Base-by-base conservation (phyloP, 2,329 filamentous ascomycete genomes). In the Exophiala bonariae region DNA sequence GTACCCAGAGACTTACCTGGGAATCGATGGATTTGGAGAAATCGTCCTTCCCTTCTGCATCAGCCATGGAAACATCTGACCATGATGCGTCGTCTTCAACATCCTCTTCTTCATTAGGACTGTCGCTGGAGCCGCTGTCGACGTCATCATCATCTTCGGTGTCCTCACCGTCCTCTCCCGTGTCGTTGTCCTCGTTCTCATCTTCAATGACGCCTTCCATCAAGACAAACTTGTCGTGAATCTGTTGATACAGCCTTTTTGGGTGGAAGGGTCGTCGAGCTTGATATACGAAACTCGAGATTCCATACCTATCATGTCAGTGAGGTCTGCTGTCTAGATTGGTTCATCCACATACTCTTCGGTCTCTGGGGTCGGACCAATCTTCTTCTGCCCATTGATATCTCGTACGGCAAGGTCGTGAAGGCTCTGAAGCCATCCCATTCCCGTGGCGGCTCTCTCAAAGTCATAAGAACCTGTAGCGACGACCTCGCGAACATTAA, bases 361-460 rank as follows among this genome's bases (percentile, higher is more conserved):
- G 0, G 83, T 87, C 66, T 88, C 85, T 0, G 85, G 85, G 60
- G 81, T 86, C 0, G 83, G 83, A 0, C 80, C 82, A 40, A 84
- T 61, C 2, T 76, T 74, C 19, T 80, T 79, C 45, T 69, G 71
- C 13, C 71, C 72, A 19, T 71, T 69, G 18, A 81, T 79, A 58
- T 82, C 77, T 20, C 80, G 74, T 3, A 82, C 65, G 0, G 79
- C 83, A 80, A 87, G 83, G 51, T 80, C 82, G 45, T 86, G 82
- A 23, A 89, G 65, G 55, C 84, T 85, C 53, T 82, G 79, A 33
- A 89, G 68, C 86, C 85, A 89, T 0, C 86, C 85, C 11, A 82
- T 79, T 1, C 83, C 81, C 0, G 79, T 75, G 44, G 83, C 78
- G 0, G 85, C 83, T 22, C 78, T 76, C 30, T 83, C 75, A 26